These are phyloP conservation scores for Tritrichomonas foetus DNA, from an alignment of 208 protist genomes.

Conservation along the genomic window DNA sequence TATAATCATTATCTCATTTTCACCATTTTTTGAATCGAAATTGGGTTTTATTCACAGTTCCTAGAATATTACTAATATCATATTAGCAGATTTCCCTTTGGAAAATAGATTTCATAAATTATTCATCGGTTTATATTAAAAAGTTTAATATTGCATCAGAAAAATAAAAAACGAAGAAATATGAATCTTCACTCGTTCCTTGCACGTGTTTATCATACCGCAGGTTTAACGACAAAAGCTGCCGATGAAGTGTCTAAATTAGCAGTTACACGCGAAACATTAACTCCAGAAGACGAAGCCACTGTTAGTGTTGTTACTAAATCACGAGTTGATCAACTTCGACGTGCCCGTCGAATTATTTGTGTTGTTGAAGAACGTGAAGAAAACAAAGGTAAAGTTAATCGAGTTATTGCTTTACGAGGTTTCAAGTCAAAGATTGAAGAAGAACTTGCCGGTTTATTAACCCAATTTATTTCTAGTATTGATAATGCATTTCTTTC, in stretches of 20 bases:
- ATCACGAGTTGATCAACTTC: constrained; percentile 12
- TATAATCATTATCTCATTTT: too few relatives aligned
- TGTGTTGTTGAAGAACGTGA: constrained; percentile 18
- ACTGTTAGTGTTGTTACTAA: constrained; percentile 36
- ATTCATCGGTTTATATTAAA: too few relatives aligned
- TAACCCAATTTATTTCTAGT: neutral
- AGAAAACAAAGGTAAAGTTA: constrained; percentile 37
- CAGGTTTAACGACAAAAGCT: neutral
- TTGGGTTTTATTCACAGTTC: too few relatives aligned
- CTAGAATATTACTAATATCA: too few relatives aligned
- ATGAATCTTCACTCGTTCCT: constrained; percentile 34
- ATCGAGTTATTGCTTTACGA: constrained; percentile 9
- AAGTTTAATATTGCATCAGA: too few relatives aligned
- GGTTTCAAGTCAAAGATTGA: constrained; percentile 33
- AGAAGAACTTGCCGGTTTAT: neutral
- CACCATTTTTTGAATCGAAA: too few relatives aligned
- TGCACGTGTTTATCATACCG: constrained; percentile 9
- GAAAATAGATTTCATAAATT: too few relatives aligned
- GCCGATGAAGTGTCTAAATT: neutral
- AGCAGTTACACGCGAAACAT: neutral
- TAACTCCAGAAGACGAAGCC: constrained; percentile 34
- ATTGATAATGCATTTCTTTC: constrained; percentile 8
- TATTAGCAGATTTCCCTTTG: too few relatives aligned
- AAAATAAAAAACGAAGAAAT: too few relatives aligned
- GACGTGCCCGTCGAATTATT: neutral